Conservation (phyloP, 129 eudicot species). For the Centella asiatica region DNA sequence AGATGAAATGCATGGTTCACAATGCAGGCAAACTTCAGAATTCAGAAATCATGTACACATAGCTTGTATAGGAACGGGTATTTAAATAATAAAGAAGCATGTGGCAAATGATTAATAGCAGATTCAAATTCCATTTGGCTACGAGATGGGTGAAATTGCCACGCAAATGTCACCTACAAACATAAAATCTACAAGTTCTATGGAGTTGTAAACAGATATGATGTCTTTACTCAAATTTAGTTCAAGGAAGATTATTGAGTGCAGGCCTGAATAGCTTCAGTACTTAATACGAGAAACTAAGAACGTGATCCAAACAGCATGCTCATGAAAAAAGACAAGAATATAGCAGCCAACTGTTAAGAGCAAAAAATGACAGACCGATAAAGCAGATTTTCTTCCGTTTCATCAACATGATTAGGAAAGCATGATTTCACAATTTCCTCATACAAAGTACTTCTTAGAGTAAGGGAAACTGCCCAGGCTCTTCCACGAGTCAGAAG, state of each 20-base stretch:
- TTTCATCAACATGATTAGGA: constrained; percentile 36
- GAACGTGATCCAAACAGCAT: neutral
- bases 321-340: neutral
- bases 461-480: constrained; percentile 75
- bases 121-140: too few relatives aligned
- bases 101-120: too few relatives aligned
- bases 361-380: constrained; percentile 25
- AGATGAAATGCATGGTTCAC: constrained; percentile 46
- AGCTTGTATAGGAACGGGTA: neutral
- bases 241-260: too few relatives aligned
- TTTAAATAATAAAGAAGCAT: too few relatives aligned
- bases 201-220: too few relatives aligned
- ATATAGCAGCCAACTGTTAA: neutral
- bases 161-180: too few relatives aligned
- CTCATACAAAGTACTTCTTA: constrained; percentile 47
- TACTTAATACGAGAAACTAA: constrained; percentile 62
- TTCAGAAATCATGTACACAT: neutral
- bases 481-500: constrained; percentile 74
- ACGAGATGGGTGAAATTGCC: too few relatives aligned
- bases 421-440: constrained; percentile 61
- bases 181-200: too few relatives aligned
- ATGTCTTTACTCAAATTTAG: too few relatives aligned
- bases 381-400: constrained; percentile 52
- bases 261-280: too few relatives aligned
- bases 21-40: neutral